Evolutionary conservation across 2,329 filamentous ascomycete species (phyloP).

Genomic region (Hortaea werneckii): DNA sequence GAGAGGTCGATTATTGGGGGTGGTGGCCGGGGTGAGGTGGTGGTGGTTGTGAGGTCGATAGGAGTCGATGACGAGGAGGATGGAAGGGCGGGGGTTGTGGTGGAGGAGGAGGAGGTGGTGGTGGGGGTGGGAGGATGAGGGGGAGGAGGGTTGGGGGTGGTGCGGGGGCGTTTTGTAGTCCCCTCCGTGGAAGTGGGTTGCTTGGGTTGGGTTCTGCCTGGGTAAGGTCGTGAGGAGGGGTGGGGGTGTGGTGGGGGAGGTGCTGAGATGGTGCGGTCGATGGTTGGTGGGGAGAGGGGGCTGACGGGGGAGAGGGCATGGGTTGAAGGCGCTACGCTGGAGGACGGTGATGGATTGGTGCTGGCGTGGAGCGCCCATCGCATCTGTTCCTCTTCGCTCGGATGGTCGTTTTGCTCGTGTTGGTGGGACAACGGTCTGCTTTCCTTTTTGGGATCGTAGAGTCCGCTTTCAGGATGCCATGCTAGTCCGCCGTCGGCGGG

Average conservation of each 20-base stretch:
- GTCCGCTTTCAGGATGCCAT: conserved; percentile 28
- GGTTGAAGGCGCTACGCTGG: background rate
- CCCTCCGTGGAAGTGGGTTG: background rate
- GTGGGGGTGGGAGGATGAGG: background rate
- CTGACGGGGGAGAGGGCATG: conserved; percentile 7
- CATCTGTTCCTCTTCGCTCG: conserved; percentile 27
- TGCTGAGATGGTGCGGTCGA: background rate
- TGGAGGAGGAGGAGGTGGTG: background rate
- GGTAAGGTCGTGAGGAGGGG: background rate
- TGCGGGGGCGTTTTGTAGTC: background rate
- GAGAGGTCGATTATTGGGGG: conserved; percentile 19
- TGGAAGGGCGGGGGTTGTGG: background rate
- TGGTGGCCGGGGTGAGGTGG: background rate
- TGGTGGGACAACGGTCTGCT: background rate
- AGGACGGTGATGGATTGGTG: conserved; percentile 2
- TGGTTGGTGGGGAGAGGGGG: conserved; percentile 3
- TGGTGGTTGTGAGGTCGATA: background rate
- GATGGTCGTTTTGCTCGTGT: conserved; percentile 1
- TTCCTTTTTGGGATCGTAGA: conserved; percentile 18
- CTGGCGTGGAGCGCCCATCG: conserved; percentile 28
- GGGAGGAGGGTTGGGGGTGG: background rate
- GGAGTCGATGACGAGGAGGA: background rate
- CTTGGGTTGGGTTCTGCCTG: too few relatives aligned
- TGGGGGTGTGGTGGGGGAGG: background rate
- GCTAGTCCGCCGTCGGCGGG: conserved; percentile 37